Conservation (phyloP, 305 asterid species). For the Fraxinus latifolia region DNA sequence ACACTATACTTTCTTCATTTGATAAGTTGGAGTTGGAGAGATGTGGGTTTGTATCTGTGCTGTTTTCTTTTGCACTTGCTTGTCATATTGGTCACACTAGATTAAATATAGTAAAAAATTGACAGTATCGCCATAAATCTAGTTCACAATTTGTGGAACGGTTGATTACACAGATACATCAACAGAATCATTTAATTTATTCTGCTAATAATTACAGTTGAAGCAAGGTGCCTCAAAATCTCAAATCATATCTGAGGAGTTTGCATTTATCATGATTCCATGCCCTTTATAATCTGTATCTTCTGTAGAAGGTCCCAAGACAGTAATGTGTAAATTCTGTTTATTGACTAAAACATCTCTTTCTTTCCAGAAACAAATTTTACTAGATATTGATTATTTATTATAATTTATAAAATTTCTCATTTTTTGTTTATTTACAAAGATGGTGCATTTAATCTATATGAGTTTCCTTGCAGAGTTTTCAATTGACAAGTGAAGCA, state of each 20-base stretch:
- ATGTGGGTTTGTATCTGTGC: background rate
- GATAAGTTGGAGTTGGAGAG: background rate
- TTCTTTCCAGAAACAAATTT: background rate
- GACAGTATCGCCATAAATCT: background rate
- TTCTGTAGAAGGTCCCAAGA: background rate
- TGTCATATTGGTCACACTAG: background rate
- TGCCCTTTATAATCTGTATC: conserved; percentile 12
- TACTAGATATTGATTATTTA: background rate
- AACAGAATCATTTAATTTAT: background rate
- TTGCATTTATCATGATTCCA: conserved; percentile 14
- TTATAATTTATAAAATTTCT: background rate
- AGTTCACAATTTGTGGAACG: background rate
- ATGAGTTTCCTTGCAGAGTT: conserved; percentile 62
- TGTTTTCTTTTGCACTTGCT: background rate
- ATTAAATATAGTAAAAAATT: background rate
- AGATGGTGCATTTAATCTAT: conserved; percentile 3
- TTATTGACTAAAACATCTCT: background rate
- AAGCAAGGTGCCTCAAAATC: conserved; percentile 1
- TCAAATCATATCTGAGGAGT: background rate
- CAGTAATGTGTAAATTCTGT: conserved; percentile 7
- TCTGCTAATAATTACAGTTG: conserved; percentile 4
- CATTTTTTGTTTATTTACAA: background rate
- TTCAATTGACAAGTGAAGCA: conserved; percentile 96
- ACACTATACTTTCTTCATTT: background rate
- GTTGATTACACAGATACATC: background rate